Evolutionary conservation across 2,329 filamentous ascomycete species (phyloP).

Genomic region (Plectosphaerella plurivora): DNA sequence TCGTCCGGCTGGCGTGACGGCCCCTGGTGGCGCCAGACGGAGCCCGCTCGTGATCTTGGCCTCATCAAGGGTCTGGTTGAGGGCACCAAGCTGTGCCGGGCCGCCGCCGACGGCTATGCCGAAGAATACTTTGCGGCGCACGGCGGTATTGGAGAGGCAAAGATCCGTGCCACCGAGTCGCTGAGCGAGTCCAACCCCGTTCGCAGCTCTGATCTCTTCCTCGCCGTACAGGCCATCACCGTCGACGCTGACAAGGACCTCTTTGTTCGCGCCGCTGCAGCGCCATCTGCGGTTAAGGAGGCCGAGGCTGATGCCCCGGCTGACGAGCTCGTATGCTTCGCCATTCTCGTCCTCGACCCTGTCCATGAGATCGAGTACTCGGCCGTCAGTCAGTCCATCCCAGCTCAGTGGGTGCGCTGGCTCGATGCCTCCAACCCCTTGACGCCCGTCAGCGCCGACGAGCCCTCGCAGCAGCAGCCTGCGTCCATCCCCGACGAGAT

Average conservation of each 20-base stretch:
- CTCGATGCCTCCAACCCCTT: conserved; percentile 68
- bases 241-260: conserved; percentile 60
- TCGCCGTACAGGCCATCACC: conserved; percentile 85
- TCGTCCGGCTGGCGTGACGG: conserved; percentile 82
- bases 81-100: conserved; percentile 86
- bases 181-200: conserved; percentile 84
- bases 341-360: conserved; percentile 78
- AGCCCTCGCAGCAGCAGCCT: conserved; percentile 29
- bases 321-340: conserved; percentile 67
- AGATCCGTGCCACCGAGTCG: conserved; percentile 72
- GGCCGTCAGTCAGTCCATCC: conserved; percentile 77
- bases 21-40: conserved; percentile 85
- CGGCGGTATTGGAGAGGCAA: conserved; percentile 77
- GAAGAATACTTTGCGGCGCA: conserved; percentile 74
- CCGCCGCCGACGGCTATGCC: conserved; percentile 83
- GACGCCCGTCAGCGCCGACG: conserved; percentile 47
- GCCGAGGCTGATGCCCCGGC: conserved; percentile 38
- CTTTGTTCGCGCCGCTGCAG: conserved; percentile 56
- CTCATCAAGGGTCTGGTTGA: conserved; percentile 76
- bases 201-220: conserved; percentile 88
- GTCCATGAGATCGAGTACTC: conserved; percentile 87
- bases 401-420: conserved; percentile 85
- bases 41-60: conserved; percentile 69
- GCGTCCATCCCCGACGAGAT: conserved; percentile 72
- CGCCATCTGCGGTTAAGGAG: conserved; percentile 48